Base-by-base conservation (phyloP, 106 monocot genomes). In the Platanthera guangdongensis region DNA sequence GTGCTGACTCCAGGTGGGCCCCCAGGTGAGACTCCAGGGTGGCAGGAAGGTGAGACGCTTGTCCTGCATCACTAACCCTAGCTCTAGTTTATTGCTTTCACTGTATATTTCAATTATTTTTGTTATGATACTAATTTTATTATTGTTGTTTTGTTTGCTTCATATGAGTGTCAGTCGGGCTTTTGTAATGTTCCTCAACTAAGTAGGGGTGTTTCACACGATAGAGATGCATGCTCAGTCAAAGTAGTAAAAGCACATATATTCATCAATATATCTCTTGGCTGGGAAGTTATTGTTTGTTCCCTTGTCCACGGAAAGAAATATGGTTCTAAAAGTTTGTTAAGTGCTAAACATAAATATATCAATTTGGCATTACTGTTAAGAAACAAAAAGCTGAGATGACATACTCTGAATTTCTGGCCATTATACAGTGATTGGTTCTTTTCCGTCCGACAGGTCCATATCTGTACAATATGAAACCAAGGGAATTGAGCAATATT, bases 391-490 rank as follows among this genome's bases (percentile, higher is more conserved):
- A 46, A 51, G 50, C 3, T 72, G 51, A 72, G 21, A 8, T 18
- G 2, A 78, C 74, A 71, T 87, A 92, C 92, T 78, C 89, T 85
- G 71, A 92, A 92, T 60, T 92, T 92, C 62, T 51, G 75, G n/a
- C 87, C 92, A 85, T 86, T 87, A 74, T 92, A 90, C 7, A 90
- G 78, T 15, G 87, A 87, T 75, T 80, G 80, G 60, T 84, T 92
- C 63, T 86, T 77, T 72, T 83, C 39, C 22, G 76, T 57, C 52
- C 86, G 62, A 28, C 49, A 75, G 73, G 57, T 83, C 92, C 92
- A 92, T 67, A 92, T 90, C 92, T 92, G 52, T 52, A 68, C 5
- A 18, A 48, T 68, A 51, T 62, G 47, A 77, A 83, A 39, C 7
- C 12, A 19, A 50, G 51, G 48, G 47, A 47, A 75, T 65, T 60